Conservation (phyloP, 108 stramenopile genomes). For the Tribonema minus region DNA sequence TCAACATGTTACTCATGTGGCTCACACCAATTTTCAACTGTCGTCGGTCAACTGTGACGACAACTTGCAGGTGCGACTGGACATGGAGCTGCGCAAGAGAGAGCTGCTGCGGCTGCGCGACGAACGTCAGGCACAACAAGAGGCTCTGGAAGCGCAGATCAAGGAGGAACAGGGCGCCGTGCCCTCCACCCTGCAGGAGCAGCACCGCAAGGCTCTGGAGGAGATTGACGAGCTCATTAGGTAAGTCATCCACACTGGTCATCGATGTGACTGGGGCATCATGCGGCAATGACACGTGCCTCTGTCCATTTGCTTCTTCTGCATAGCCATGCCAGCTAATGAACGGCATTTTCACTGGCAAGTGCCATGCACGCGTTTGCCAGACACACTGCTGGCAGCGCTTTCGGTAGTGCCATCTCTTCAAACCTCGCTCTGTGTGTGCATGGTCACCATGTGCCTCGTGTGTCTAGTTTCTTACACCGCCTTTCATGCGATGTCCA, state of each 20-base stretch:
- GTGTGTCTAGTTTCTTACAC: too few species aligned
- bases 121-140: constrained; percentile 23
- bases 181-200: constrained; percentile 33
- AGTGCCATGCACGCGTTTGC: too few species aligned
- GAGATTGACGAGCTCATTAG: constrained; percentile 48
- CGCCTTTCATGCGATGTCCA: too few species aligned
- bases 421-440: too few species aligned
- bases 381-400: too few species aligned
- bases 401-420: too few species aligned
- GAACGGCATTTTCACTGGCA: too few species aligned
- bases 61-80: constrained; percentile 18
- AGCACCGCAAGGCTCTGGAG: constrained; percentile 45
- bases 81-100: constrained; percentile 55
- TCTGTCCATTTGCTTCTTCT: too few species aligned
- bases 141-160: constrained; percentile 43
- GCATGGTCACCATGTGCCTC: too few species aligned
- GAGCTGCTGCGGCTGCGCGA: constrained; percentile 54
- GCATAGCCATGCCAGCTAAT: too few species aligned
- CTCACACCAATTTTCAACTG: not conserved
- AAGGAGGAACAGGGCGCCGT: constrained; percentile 57
- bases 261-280: too few species aligned
- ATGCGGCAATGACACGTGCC: too few species aligned
- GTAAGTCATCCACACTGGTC: not conserved
- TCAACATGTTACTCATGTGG: not conserved
- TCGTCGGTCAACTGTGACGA: constrained; percentile 4